phyloP scores from a whole-genome alignment of 768 basidiomycete species.

The Leccinum olivaceopallidum region DNA sequence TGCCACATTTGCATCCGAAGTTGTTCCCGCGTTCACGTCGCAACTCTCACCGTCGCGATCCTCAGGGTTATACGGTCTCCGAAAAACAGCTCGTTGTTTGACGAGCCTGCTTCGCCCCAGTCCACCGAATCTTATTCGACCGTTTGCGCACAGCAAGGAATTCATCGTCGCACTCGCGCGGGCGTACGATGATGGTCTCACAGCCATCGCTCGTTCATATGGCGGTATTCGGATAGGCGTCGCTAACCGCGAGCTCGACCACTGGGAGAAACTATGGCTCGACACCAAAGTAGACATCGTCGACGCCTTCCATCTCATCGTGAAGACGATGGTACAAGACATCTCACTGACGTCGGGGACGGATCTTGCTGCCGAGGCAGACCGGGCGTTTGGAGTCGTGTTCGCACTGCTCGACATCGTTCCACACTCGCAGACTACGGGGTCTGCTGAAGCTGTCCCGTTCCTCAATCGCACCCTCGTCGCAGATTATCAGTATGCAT shows the following conservation, averaged over 20 bases:
- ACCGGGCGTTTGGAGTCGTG: conserved; percentile 56
- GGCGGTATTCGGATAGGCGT: conserved; percentile 46
- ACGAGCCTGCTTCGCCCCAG: conserved; percentile 52
- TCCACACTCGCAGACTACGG: conserved; percentile 20
- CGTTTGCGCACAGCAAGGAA: conserved; percentile 50
- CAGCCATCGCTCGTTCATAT: conserved; percentile 56
- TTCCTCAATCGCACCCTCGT: conserved; percentile 71
- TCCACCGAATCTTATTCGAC: conserved; percentile 47
- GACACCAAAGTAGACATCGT: conserved; percentile 72
- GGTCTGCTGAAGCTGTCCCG: conserved; percentile 37
- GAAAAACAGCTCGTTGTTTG: conserved; percentile 63
- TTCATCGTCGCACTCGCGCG: conserved; percentile 59
- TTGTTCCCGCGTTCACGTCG: conserved; percentile 56
- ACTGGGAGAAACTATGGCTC: conserved; percentile 74
- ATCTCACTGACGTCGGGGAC: conserved; percentile 45
- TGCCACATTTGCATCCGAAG: conserved; percentile 40
- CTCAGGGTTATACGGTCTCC: conserved; percentile 59
- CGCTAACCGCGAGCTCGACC: conserved; percentile 41
- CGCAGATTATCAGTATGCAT: conserved; percentile 70
- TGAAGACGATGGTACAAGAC: conserved; percentile 50
- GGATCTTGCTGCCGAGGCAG: conserved; percentile 46
- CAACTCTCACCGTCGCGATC: conserved; percentile 44
- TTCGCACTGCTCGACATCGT: conserved; percentile 56
- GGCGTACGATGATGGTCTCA: conserved; percentile 60
- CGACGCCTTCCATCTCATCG: conserved; percentile 64